phyloP scores from a whole-genome alignment of 768 basidiomycete genomes.

The Gloeophyllum trabeum region DNA sequence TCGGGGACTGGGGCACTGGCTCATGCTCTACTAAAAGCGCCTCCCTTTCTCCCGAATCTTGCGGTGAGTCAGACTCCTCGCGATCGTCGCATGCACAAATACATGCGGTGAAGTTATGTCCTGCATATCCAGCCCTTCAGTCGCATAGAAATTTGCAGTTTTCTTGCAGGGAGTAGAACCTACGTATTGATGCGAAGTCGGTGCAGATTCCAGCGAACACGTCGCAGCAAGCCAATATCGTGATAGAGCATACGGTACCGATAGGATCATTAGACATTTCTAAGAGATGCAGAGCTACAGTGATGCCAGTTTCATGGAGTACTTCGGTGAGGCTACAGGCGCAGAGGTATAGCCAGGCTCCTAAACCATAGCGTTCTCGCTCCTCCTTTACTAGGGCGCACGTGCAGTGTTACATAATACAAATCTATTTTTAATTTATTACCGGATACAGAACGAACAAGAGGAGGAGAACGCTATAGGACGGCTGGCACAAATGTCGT shows the following conservation, averaged over 20 bases:
- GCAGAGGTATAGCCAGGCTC: too few species aligned
- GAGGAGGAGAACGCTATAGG: too few species aligned
- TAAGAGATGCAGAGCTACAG: neutral
- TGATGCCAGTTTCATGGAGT: too few species aligned
- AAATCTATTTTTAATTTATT: too few species aligned
- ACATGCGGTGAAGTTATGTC: neutral
- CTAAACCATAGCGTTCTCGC: too few species aligned
- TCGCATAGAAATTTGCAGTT: neutral
- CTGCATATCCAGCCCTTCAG: neutral
- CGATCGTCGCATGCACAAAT: neutral
- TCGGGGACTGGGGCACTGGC: too few species aligned
- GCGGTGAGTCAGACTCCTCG: neutral
- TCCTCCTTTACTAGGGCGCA: too few species aligned
- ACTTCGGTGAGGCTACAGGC: too few species aligned
- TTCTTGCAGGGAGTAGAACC: neutral
- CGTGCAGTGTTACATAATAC: too few species aligned
- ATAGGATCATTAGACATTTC: neutral
- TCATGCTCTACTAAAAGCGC: neutral
- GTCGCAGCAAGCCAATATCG: neutral
- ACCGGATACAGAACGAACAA: too few species aligned
- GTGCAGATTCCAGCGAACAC: neutral
- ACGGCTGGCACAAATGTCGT: too few species aligned
- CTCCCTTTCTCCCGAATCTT: neutral
- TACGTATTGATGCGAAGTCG: neutral
- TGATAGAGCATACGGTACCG: neutral